Conservation (phyloP, 2,329 filamentous ascomycete species). For the Ramichloridium luteum region DNA sequence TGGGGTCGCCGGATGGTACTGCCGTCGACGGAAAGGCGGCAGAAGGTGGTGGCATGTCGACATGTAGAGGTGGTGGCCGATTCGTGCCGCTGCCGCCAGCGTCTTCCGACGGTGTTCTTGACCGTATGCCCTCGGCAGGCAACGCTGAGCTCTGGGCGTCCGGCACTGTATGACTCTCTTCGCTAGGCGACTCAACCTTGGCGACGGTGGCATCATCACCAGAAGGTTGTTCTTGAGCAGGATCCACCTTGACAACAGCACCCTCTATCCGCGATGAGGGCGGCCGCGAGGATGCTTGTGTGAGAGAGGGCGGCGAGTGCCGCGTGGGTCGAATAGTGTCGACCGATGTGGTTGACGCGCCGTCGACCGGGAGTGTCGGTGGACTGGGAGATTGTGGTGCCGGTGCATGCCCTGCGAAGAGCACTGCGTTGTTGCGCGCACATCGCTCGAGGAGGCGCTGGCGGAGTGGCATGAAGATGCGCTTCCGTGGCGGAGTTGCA, state of each 20-base stretch:
- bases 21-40: slow-evolving; percentile 12
- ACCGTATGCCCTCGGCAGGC: background rate
- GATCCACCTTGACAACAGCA: background rate
- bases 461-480: slow-evolving; percentile 19
- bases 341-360: slow-evolving; percentile 1
- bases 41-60: background rate
- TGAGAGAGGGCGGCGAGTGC: background rate
- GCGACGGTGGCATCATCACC: no score
- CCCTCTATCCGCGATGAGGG: background rate
- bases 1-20: slow-evolving; percentile 5
- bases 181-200: background rate
- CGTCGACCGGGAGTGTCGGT: no score
- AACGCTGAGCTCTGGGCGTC: no score
- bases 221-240: background rate
- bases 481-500: slow-evolving; percentile 11
- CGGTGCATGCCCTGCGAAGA: background rate
- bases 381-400: background rate
- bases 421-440: slow-evolving; percentile 22
- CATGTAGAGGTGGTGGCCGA: slow-evolving; percentile 9
- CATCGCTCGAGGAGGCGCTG: slow-evolving; percentile 24
- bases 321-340: slow-evolving; percentile 1
- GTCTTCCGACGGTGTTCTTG: background rate
- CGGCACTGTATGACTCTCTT: no score
- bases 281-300: background rate
- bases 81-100: slow-evolving; percentile 3